phyloP scores from a whole-genome alignment of 73 alveolate species.

The Tetrahymena elliotti region DNA sequence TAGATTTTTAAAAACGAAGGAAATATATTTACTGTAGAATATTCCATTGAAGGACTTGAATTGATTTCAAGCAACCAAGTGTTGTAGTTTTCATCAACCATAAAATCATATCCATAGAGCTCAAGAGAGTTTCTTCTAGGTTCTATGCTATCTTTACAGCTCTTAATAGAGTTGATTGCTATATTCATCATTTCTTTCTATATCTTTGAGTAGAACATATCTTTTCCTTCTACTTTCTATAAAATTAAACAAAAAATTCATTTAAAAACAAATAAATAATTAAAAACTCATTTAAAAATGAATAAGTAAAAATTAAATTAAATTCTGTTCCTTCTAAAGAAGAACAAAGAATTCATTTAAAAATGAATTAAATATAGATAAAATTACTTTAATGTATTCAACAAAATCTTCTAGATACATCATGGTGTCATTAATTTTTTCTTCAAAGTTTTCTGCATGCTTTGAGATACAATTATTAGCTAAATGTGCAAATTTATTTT shows the following conservation, averaged over 20 bases:
- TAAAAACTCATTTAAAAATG: too few relatives aligned
- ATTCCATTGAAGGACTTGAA: conserved; percentile 32
- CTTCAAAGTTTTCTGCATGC: conserved; percentile 10
- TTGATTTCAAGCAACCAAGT: conserved; percentile 37
- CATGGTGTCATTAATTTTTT: conserved; percentile 14
- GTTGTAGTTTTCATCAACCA: conserved; percentile 21
- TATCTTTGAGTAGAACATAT: conserved; percentile 4
- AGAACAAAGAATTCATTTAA: too few relatives aligned
- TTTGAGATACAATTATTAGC: conserved; percentile 26
- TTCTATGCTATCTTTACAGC: conserved; percentile 24
- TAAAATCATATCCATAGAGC: conserved; percentile 35
- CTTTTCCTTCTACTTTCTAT: not conserved
- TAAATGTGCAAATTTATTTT: conserved; percentile 38
- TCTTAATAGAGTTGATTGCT: conserved; percentile 23
- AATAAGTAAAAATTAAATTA: too few relatives aligned
- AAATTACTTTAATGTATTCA: not conserved
- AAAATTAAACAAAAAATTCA: not conserved
- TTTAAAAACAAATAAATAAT: too few relatives aligned
- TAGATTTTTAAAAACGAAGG: not conserved
- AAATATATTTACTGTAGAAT: conserved; percentile 1
- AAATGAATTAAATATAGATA: too few relatives aligned
- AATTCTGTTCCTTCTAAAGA: conserved; percentile 1
- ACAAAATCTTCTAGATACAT: conserved; percentile 18
- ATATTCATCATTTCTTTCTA: conserved; percentile 10
- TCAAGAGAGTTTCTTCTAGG: conserved; percentile 32